Percentiles rank a stretch among this genome's conserved stretches.
Evolutionary conservation across 2,329 filamentous ascomycete species (phyloP).

Genomic region (Nannizzia gypsea): DNA sequence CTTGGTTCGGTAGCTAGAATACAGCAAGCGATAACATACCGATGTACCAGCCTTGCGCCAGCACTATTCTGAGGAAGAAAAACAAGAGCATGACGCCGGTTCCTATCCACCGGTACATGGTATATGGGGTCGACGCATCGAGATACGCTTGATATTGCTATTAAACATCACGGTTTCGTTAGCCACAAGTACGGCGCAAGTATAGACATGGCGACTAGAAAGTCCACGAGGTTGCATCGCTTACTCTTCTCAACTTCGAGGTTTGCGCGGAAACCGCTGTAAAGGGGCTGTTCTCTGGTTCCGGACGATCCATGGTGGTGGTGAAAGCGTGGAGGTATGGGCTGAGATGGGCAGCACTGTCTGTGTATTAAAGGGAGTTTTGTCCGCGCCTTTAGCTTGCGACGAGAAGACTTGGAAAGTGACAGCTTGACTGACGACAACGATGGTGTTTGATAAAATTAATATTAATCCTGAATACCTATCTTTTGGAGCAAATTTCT

Average conservation of each 20-base stretch:
- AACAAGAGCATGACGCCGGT: constrained; percentile 63
- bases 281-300: constrained; percentile 85
- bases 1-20: not conserved
- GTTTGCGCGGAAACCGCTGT: constrained; percentile 80
- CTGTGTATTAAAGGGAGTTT: not conserved
- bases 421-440: not conserved
- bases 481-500: not conserved
- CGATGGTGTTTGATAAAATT: not conserved
- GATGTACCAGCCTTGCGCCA: constrained; percentile 98
- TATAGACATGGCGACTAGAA: not conserved
- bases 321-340: not conserved
- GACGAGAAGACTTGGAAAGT: not conserved
- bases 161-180: constrained; percentile 2
- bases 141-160: constrained; percentile 91
- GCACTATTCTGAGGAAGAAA: constrained; percentile 80
- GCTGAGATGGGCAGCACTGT: not conserved
- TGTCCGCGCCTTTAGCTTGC: not conserved
- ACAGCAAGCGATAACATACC: constrained; percentile 43
- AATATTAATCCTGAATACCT: not conserved
- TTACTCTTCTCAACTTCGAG: constrained; percentile 33
- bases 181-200: not conserved
- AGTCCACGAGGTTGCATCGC: constrained; percentile 10
- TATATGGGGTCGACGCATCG: constrained; percentile 83
- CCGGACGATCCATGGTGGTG: constrained; percentile 64
- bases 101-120: constrained; percentile 78